Percentiles rank a stretch among this genome's conserved stretches.
These are phyloP conservation scores for Chimonanthus salicifolius DNA, from an alignment of 164 flowering plant species.

Conservation along the genomic window DNA sequence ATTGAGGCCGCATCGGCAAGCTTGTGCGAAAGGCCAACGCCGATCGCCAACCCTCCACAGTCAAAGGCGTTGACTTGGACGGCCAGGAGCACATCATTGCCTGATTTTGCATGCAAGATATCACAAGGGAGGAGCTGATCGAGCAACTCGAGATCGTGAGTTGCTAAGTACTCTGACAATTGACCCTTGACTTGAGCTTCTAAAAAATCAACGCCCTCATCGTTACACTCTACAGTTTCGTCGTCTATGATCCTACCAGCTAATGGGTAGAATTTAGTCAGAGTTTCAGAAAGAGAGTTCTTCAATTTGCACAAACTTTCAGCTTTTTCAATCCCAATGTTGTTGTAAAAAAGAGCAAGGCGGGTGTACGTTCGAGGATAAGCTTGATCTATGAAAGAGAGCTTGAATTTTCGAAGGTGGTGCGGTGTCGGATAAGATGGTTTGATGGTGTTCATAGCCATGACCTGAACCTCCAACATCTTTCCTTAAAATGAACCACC, in stretches of 20 bases:
- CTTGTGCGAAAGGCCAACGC: not conserved
- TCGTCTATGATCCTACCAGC: not conserved
- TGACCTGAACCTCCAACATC: not conserved
- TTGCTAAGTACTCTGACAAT: not conserved
- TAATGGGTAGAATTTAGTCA: not conserved
- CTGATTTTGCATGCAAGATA: not conserved
- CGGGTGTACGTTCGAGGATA: not conserved
- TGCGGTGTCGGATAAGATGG: not conserved
- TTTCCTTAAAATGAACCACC: not conserved
- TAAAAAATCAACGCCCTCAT: not conserved
- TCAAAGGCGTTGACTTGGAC: not conserved
- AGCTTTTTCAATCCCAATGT: not conserved
- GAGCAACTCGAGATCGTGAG: not conserved
- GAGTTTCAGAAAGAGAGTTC: not conserved
- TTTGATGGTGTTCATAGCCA: not conserved
- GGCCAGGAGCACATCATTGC: not conserved
- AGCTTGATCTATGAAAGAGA: not conserved
- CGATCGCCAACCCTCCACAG: not conserved
- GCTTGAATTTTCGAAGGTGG: not conserved
- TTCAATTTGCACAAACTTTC: not conserved
- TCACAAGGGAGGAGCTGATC: not conserved
- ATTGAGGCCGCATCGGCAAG: not conserved
- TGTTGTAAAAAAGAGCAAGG: not conserved
- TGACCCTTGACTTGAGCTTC: not conserved
- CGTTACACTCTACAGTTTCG: not conserved